Evolutionary conservation across 1,284 basidiomycete species (phyloP).

Genomic region (Tremellales sp.): DNA sequence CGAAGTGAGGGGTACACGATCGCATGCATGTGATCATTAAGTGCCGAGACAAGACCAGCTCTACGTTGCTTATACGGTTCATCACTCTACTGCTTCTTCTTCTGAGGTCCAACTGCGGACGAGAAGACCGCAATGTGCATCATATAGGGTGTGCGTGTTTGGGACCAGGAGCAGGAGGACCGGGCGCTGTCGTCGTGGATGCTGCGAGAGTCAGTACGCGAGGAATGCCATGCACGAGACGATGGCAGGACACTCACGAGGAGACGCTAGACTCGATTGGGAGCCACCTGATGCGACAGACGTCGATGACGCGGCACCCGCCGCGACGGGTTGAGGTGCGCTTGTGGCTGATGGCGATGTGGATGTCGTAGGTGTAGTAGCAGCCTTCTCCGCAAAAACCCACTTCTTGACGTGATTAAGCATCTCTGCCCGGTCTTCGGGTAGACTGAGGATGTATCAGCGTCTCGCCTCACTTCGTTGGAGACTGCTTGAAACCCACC

Average conservation of each 20-base stretch:
- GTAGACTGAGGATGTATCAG: constrained; percentile 55
- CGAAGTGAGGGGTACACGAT: too few relatives aligned
- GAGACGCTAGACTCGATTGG: constrained; percentile 10
- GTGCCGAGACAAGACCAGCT: too few relatives aligned
- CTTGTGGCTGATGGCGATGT: background rate
- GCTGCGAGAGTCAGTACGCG: constrained; percentile 13
- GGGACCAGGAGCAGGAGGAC: constrained; percentile 40
- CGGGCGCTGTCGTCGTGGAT: constrained; percentile 33
- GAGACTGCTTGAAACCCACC: constrained; percentile 52
- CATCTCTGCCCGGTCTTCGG: constrained; percentile 64
- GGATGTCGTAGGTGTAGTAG: constrained; percentile 7
- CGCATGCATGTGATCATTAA: too few relatives aligned
- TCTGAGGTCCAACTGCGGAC: too few relatives aligned
- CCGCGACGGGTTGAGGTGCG: constrained; percentile 1
- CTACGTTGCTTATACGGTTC: too few relatives aligned
- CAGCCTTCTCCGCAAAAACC: constrained; percentile 53
- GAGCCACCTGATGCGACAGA: background rate
- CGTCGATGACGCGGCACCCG: background rate
- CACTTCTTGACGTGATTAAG: constrained; percentile 58
- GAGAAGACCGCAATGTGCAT: too few relatives aligned
- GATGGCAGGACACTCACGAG: constrained; percentile 14
- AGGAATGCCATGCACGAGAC: background rate
- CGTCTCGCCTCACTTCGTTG: background rate
- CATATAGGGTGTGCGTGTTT: constrained; percentile 27
- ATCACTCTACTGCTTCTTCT: too few relatives aligned